Percentiles rank a stretch among this genome's conserved stretches.
Conservation (phyloP, 2,329 filamentous ascomycete genomes). For the Fusarium multiceps region DNA sequence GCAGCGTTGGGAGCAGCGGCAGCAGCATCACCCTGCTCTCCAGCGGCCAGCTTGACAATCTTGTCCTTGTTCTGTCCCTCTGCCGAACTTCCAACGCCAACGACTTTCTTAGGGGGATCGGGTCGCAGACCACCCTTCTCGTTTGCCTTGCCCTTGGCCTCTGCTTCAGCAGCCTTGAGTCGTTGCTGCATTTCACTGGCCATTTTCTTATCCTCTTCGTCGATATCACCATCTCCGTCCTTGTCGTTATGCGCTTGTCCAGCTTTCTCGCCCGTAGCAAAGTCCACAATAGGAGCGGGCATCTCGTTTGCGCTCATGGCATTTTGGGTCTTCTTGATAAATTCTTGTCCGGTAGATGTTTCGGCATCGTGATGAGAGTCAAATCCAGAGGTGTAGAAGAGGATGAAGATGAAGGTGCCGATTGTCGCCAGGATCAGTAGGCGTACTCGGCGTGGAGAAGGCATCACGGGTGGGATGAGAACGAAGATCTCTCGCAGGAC, state of each 20-base stretch:
- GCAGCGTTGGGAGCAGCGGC: constrained; percentile 7
- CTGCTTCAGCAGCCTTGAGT: constrained; percentile 74
- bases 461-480: constrained; percentile 61
- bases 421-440: constrained; percentile 73
- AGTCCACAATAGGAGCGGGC: constrained; percentile 55
- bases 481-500: constrained; percentile 6
- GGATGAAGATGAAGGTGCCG: constrained; percentile 71
- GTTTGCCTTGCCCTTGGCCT: constrained; percentile 75
- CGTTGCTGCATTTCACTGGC: constrained; percentile 66
- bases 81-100: constrained; percentile 69
- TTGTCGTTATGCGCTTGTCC: constrained; percentile 59
- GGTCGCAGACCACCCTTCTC: constrained; percentile 72
- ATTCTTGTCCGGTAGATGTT: constrained; percentile 60
- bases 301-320: constrained; percentile 58
- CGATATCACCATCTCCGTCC: constrained; percentile 66
- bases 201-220: constrained; percentile 66
- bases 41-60: constrained; percentile 54
- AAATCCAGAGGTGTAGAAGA: constrained; percentile 78
- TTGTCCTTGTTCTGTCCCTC: constrained; percentile 58
- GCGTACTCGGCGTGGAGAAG: constrained; percentile 76
- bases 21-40: constrained; percentile 32
- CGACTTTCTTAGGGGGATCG: constrained; percentile 66
- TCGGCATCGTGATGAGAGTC: constrained; percentile 62
- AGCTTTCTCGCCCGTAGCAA: constrained; percentile 53
- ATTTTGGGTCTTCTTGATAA: constrained; percentile 69